Evolutionary conservation across 768 basidiomycete genomes (phyloP), one percentile per base, ranked within the genome.

Genomic region (Imleria badia): DNA sequence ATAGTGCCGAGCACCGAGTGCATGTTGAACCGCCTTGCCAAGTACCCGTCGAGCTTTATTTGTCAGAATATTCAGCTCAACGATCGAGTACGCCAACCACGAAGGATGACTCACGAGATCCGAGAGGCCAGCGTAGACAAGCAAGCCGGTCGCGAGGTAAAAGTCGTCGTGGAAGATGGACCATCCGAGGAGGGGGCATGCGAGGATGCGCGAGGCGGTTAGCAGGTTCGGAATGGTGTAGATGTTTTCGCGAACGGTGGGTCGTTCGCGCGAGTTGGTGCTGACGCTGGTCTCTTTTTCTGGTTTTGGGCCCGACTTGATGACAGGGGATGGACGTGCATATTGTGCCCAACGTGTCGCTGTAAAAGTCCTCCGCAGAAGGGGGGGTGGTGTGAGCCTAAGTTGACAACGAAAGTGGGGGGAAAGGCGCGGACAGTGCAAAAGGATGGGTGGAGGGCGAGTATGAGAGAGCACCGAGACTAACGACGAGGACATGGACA

Each of bases 221-320:
- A 99, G 76, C 7, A 91, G 65, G 67, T 99, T 99, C 0, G 97
- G 97, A 33, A 96, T 61, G 2, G 97, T 99, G 75, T 97, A 98
- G 55, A 94, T 92, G 66, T 96, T 92, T 70, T 96, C 94, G 60
- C 81, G 79, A 11, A 79, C 60, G n/a, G 70, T 65, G 10, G 65
- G 67, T 48, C 76, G 77, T 47, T 55, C 55, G 45, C 38, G 52
- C 31, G 55, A 13, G 13, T 40, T 43, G 38, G 48, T 43, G 34
- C 33, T 35, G 29, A 54, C 43, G 19, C 54, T 11, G 44, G 49
- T 29, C 29, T 55, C 36, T 45, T 49, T 52, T 29, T 52, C 52
- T n/a, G 55, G 31, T 14, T 45, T 34, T 20, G 54, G 54, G 42
- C 29, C 45, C 19, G 52, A 44, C 14, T 31, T 41, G 39, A 47